A percentile compares a stretch with the other conserved stretches of the same genome.
Evolutionary conservation across 225 moss, liverwort and hornwort genomes (phyloP).

Genomic region (Pleurozium schreberi): DNA sequence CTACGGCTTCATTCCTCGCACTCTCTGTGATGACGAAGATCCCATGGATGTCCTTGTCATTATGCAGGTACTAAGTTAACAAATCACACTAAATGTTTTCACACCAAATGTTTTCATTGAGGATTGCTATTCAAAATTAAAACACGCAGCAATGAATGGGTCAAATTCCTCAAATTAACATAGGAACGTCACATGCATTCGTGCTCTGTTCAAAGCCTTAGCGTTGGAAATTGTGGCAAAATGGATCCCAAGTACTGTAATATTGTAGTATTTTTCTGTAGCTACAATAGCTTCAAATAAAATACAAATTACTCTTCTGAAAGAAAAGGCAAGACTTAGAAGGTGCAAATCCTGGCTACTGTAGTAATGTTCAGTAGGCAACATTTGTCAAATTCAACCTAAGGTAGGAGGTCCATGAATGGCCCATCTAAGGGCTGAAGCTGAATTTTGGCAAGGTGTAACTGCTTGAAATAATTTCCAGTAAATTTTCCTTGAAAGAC

Average conservation of each 20-base stretch:
- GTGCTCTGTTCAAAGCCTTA: background rate
- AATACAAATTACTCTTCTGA: background rate
- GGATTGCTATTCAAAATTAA: background rate
- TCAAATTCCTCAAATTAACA: background rate
- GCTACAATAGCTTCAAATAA: background rate
- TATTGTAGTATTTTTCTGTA: background rate
- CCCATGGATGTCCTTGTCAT: conserved; percentile 81
- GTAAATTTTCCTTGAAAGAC: too few relatives aligned
- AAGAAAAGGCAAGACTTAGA: background rate
- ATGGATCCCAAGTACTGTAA: background rate
- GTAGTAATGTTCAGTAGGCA: too few relatives aligned
- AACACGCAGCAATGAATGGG: background rate
- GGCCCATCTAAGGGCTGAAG: too few relatives aligned
- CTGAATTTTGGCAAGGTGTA: too few relatives aligned
- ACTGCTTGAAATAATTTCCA: too few relatives aligned
- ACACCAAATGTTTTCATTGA: background rate
- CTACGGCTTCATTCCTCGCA: conserved; percentile 90
- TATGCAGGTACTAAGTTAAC: conserved; percentile 67
- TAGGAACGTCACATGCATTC: background rate
- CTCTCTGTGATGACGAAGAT: conserved; percentile 84
- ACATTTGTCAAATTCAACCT: background rate
- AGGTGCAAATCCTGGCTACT: background rate
- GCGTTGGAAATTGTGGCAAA: background rate
- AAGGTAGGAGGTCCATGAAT: too few relatives aligned
- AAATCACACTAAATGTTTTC: background rate